These are phyloP conservation scores for Gomphus sp. DNA, from an alignment of 1,284 basidiomycete genomes.

Conservation along the genomic window DNA sequence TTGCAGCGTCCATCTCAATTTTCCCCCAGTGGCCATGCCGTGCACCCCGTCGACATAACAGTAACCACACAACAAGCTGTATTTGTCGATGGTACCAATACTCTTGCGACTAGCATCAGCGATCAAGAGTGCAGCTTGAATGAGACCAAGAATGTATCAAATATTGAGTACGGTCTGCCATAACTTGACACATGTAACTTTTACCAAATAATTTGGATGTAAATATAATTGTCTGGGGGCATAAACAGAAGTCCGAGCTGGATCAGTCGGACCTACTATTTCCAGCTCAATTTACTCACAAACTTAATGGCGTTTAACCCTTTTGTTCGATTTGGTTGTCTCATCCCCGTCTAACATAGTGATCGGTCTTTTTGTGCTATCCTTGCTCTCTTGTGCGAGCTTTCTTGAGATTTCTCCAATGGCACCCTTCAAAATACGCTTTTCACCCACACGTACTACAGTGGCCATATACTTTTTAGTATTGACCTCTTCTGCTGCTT, in stretches of 20 bases:
- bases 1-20: background rate
- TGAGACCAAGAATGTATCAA: too few relatives aligned
- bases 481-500: conserved; percentile 21
- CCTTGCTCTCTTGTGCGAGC: background rate
- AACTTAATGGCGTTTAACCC: background rate
- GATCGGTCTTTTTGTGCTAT: background rate
- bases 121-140: too few relatives aligned
- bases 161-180: too few relatives aligned
- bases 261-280: too few relatives aligned
- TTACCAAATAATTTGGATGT: too few relatives aligned
- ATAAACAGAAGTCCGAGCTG: too few relatives aligned
- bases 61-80: too few relatives aligned
- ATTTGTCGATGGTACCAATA: too few relatives aligned
- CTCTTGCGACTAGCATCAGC: too few relatives aligned
- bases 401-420: background rate
- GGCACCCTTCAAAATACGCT: conserved; percentile 48
- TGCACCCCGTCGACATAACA: background rate
- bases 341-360: background rate
- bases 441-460: conserved; percentile 75
- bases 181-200: too few relatives aligned
- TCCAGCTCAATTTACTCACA: background rate
- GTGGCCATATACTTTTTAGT: conserved; percentile 53
- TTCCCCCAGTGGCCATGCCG: background rate
- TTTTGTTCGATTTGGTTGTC: background rate
- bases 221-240: too few relatives aligned